Base-by-base conservation (phyloP, 2,329 filamentous ascomycete genomes). In the Penicillium sp. region DNA sequence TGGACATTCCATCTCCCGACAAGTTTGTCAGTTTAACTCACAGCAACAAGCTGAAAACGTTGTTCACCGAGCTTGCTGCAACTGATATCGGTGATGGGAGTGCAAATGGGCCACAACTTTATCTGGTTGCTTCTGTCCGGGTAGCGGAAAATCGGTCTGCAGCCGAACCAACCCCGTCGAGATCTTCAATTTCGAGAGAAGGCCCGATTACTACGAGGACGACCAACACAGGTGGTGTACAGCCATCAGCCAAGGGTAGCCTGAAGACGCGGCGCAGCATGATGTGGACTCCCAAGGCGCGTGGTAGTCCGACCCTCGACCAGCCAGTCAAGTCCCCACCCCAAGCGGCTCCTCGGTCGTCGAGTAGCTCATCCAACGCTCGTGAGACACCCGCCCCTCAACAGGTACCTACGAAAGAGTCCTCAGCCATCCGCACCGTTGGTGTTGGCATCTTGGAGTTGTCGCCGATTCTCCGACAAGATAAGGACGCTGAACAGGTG, bases 21-120 rank as follows among this genome's bases (percentile, higher is more conserved):
- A 79, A 81, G 16, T 81, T 90, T 51, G 77, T 82, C 10, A 80
- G 79, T 49, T 71, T 87, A 40, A 71, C 79, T 8, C 79, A 82
- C 42, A 80, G 81, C 52, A 78, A 80, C 18, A 84, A 85, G 61
- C 80, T 90, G 63, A 88, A 86, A 62, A 94, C 89, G 0, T 76
- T 98, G 2, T 96, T 97, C 57, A 84, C 88, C 2, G 89, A 97
- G 60, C 74, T 98, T 14, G 88, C 84, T 31, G 80, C 87, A 0
- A 79, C 83, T 40, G 90, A 96, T 59, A 74, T 85, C 46, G 80
- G 80, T n/a, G 77, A 82, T 56, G 76, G 74, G 9, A 72, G 76
- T n/a, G 72, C 63, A 13, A 77, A 80, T 7, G 85, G 86, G 39
- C 80, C 81, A 3, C 85, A 89, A 42, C 71, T 97, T 16, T 96